Percentiles rank a stretch among this genome's conserved stretches.
Conservation (phyloP, 2,329 filamentous ascomycete genomes). For the Sporothrix curviconia region DNA sequence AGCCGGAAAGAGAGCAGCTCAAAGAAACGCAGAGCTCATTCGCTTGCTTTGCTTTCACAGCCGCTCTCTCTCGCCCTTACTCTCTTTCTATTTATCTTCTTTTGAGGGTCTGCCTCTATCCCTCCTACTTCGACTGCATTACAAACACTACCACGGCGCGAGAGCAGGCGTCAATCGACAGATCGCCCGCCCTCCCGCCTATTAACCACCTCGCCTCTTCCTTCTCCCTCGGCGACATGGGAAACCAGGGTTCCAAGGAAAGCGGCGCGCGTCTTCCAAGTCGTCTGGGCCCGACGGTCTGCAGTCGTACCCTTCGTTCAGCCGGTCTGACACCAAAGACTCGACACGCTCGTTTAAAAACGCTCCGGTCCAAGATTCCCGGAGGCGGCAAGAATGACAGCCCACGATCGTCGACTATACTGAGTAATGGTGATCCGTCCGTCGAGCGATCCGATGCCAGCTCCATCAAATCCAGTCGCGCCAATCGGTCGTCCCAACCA, state of each 20-base stretch:
- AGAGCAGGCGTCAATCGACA: background rate
- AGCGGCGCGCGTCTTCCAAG: constrained; percentile 45
- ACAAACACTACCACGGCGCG: too few species aligned
- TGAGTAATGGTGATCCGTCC: constrained; percentile 52
- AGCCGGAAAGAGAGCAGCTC: constrained; percentile 12
- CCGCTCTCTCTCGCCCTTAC: constrained; percentile 13
- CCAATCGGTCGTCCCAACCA: constrained; percentile 42
- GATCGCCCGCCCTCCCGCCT: background rate
- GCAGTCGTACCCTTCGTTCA: constrained; percentile 85
- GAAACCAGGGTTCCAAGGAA: constrained; percentile 66
- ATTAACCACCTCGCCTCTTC: constrained; percentile 20
- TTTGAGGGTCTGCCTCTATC: background rate
- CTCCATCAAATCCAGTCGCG: constrained; percentile 66
- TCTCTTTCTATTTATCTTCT: background rate
- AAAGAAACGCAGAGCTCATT: background rate
- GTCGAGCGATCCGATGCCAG: constrained; percentile 65
- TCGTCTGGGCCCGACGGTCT: constrained; percentile 52
- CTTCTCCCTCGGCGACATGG: constrained; percentile 46
- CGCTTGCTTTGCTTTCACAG: background rate
- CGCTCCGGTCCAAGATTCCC: constrained; percentile 83
- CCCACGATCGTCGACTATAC: constrained; percentile 65
- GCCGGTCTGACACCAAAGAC: constrained; percentile 86
- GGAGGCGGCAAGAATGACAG: constrained; percentile 68
- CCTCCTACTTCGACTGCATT: too few species aligned
- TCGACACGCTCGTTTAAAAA: constrained; percentile 80